Conservation (phyloP, 148 eudicot genomes). For the Rhododendron vialii region DNA sequence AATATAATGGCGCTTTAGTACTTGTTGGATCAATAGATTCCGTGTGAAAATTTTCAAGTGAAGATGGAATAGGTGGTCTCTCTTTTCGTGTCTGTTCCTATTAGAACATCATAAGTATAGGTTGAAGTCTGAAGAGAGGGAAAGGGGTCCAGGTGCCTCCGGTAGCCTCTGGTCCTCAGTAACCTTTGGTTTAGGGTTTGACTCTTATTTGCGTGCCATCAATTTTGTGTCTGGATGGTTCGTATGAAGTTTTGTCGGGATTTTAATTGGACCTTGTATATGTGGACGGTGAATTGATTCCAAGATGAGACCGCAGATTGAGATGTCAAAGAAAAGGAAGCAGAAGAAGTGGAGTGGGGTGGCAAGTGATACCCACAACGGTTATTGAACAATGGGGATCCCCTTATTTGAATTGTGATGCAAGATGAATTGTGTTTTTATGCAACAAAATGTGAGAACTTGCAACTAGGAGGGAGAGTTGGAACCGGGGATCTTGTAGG, state of each 20-base stretch:
- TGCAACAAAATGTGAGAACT: no score
- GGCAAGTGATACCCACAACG: no score
- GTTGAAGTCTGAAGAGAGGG: neutral
- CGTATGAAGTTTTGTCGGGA: neutral
- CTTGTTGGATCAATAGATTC: neutral
- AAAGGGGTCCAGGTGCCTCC: neutral
- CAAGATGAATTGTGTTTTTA: no score
- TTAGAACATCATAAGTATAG: neutral
- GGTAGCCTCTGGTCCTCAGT: neutral
- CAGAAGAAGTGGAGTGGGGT: no score
- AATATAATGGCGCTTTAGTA: neutral
- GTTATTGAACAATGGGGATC: no score
- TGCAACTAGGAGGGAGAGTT: no score
- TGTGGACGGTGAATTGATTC: no score
- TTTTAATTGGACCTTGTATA: no score
- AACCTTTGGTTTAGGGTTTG: neutral
- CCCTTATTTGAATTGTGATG: no score
- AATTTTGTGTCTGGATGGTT: neutral
- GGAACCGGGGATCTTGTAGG: no score
- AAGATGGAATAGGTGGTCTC: neutral
- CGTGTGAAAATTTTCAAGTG: neutral
- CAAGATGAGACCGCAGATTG: no score
- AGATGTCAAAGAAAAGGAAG: no score
- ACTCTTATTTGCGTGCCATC: neutral
- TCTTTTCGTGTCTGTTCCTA: neutral